These are phyloP conservation scores for Odontarrhena argentea DNA, from an alignment of 345 rosid genomes.

Conservation along the genomic window DNA sequence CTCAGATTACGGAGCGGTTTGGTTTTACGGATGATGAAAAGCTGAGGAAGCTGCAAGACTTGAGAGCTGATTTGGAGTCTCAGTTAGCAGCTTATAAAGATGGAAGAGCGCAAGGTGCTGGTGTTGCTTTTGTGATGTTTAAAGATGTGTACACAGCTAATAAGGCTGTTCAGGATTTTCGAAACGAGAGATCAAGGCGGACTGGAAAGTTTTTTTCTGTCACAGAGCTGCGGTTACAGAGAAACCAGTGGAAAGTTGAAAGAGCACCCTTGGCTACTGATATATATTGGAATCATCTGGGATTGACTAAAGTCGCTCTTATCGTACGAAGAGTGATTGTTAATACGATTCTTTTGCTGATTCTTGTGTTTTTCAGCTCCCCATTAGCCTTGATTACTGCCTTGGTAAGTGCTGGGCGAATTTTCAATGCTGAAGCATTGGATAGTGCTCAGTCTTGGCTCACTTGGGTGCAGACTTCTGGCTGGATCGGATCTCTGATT, in stretches of 20 bases:
- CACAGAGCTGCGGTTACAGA: conserved; percentile 78
- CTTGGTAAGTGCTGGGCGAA: conserved; percentile 77
- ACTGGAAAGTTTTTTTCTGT: conserved; percentile 87
- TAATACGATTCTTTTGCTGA: conserved; percentile 75
- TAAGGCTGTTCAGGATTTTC: conserved; percentile 85
- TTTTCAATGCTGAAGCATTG: conserved; percentile 91
- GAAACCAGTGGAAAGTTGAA: conserved; percentile 98
- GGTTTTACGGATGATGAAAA: conserved; percentile 74
- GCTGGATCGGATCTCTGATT: conserved; percentile 89
- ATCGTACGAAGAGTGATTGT: conserved; percentile 73
- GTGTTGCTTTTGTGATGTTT: conserved; percentile 89
- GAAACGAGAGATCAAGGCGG: conserved; percentile 74
- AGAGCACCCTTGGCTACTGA: conserved; percentile 95
- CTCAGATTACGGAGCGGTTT: conserved; percentile 46
- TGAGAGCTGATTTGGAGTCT: conserved; percentile 73
- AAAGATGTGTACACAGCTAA: conserved; percentile 96
- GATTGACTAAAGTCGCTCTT: conserved; percentile 72
- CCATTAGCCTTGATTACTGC: conserved; percentile 91
- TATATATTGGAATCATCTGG: conserved; percentile 96
- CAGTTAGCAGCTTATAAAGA: conserved; percentile 71
- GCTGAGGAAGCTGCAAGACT: conserved; percentile 72
- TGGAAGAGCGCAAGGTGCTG: conserved; percentile 84
- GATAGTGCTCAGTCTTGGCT: conserved; percentile 89
- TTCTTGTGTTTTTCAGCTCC: conserved; percentile 90
- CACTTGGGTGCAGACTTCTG: conserved; percentile 87